Evolutionary conservation across 495 filamentous ascomycete species (phyloP).

Genomic region (Penicillium ucsense): DNA sequence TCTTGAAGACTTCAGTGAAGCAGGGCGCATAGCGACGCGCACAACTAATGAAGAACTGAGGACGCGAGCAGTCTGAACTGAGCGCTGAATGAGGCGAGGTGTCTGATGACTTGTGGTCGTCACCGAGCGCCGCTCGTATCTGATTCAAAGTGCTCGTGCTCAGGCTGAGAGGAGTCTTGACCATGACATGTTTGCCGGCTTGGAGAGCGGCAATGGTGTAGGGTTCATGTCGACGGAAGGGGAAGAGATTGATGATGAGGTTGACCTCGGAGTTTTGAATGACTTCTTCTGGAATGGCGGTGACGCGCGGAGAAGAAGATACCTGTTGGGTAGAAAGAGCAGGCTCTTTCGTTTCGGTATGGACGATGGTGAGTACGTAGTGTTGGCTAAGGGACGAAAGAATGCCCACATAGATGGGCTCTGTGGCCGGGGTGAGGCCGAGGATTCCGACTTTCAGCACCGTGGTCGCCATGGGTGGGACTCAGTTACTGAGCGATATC

Average conservation of each 20-base stretch:
- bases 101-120: too few relatives aligned
- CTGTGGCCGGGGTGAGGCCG: conserved; percentile 33
- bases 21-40: conserved; percentile 45
- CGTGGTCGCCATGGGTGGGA: conserved; percentile 11
- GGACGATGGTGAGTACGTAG: conserved; percentile 32
- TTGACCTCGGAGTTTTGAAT: conserved; percentile 25
- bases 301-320: conserved; percentile 7
- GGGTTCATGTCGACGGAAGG: conserved; percentile 41
- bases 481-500: not conserved
- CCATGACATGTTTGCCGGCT: conserved; percentile 43
- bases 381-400: conserved; percentile 29
- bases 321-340: conserved; percentile 3
- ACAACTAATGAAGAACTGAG: conserved; percentile 44
- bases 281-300: conserved; percentile 7
- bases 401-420: conserved; percentile 41
- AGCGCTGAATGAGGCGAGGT: too few relatives aligned
- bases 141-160: conserved; percentile 26
- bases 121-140: conserved; percentile 28
- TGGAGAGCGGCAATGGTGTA: conserved; percentile 40
- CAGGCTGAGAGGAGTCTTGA: conserved; percentile 46
- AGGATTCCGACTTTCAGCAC: conserved; percentile 37
- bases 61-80: not conserved
- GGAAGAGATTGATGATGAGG: conserved; percentile 42
- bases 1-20: conserved; percentile 37
- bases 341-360: conserved; percentile 23